Percentiles rank a stretch among this genome's conserved stretches.
Conservation (phyloP, 2,329 filamentous ascomycete species). For the Clarireedia sp. region DNA sequence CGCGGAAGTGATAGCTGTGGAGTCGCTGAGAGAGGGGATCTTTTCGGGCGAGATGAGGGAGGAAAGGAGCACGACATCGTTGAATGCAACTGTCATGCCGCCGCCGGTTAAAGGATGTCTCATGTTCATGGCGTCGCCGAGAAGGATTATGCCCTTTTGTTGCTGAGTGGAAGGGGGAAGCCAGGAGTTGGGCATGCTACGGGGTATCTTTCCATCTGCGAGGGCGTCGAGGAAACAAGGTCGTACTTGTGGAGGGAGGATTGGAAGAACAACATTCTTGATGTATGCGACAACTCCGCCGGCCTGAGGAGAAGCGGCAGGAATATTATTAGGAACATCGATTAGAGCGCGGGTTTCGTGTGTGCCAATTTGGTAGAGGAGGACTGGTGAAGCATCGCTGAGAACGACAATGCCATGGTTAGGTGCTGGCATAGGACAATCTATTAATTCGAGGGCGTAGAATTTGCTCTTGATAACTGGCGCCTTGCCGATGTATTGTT, state of each 20-base stretch:
- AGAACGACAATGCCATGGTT: constrained; percentile 84
- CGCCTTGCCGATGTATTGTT: constrained; percentile 58
- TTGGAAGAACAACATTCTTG: constrained; percentile 68
- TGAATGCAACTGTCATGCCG: constrained; percentile 96
- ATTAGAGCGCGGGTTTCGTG: constrained; percentile 87
- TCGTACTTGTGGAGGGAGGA: constrained; percentile 62
- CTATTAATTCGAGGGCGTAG: constrained; percentile 86
- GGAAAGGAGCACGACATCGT: constrained; percentile 75
- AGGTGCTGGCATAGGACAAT: constrained; percentile 68
- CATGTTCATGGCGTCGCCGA: constrained; percentile 98
- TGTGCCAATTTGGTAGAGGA: constrained; percentile 94
- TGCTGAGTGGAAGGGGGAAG: constrained; percentile 69
- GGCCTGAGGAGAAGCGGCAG: constrained; percentile 61
- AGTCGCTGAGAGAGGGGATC: constrained; percentile 64
- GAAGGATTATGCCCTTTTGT: constrained; percentile 65
- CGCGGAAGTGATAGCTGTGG: constrained; percentile 50
- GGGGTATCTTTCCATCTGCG: constrained; percentile 66
- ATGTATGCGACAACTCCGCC: constrained; percentile 86
- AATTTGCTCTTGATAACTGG: constrained; percentile 79
- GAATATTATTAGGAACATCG: constrained; percentile 72
- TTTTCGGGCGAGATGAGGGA: constrained; percentile 62
- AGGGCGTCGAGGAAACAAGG: constrained; percentile 70
- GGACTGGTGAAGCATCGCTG: constrained; percentile 65
- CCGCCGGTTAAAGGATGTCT: constrained; percentile 95
- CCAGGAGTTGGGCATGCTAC: constrained; percentile 92